Base-by-base conservation (phyloP, 2,329 filamentous ascomycete genomes). In the Fusarium paranaense region DNA sequence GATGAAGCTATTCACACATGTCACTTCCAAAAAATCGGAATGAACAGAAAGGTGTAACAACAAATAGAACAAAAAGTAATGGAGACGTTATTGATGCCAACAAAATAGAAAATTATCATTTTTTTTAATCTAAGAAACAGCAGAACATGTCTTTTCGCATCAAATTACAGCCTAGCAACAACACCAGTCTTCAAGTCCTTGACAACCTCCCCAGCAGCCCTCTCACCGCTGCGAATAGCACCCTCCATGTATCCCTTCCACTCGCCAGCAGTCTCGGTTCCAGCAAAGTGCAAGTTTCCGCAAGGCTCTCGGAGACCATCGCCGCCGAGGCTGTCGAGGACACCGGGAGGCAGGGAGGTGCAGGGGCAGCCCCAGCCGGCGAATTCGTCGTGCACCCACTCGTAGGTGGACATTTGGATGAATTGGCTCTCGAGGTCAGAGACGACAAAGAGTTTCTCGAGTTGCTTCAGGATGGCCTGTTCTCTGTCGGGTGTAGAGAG, bases 321-420 rank as follows among this genome's bases (percentile, higher is more conserved):
- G 1, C 80, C 78, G 3, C 76, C 81, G 1, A 80, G 75, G 1
- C 76, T 73, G 5, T 78, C 80, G 10, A 86, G 71, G 5, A 86
- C 80, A 0, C 85, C 85, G 0, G 85, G 85, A 0, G 79, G 45
- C 37, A 84, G 72, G 0, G 78, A 69, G 2, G 84, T 74, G 68
- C 81, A 85, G 0, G 85, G 85, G 56, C 84, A 85, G 1, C 85
- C 85, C 69, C 73, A 80, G 32, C 84, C 83, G 0, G 81, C 78
- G 14, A 72, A 83, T 61, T 81, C 76, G 35, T 87, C 83, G 1
- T 79, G 73, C 5, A 73, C 66, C 85, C 85, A 87, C 37, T 84
- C 82, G 38, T 83, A 79, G 3, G 74, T 72, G 8, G 80, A 64
- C 64, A 83, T 76, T n/a, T 80, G 66, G 16, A 83, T 59, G n/a